Conservation (phyloP, 2,329 filamentous ascomycete species). For the Remersonia thermophila region DNA sequence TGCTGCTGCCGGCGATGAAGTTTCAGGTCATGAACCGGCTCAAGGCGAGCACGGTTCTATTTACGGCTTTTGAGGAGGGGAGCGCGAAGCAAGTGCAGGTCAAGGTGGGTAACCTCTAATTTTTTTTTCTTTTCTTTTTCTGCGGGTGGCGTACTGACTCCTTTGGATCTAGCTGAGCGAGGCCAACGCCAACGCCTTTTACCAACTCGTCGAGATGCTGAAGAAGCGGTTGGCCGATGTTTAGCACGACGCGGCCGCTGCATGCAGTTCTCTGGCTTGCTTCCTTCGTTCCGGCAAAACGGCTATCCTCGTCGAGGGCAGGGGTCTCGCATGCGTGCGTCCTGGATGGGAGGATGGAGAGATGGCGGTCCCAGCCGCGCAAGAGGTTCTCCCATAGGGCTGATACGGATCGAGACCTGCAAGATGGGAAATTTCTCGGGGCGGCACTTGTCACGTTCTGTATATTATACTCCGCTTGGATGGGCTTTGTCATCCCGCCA, state of each 20-base stretch:
- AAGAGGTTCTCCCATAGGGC: too few species aligned
- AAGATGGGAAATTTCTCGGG: not conserved
- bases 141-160: not conserved
- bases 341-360: too few species aligned
- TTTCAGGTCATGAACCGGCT: conserved; percentile 66
- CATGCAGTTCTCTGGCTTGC: not conserved
- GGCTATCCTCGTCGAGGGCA: too few species aligned
- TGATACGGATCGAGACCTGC: too few species aligned
- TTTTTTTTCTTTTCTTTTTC: not conserved
- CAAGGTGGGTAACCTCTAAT: conserved; percentile 34
- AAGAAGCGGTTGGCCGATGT: conserved; percentile 16
- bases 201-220: conserved; percentile 14
- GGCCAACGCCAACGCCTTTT: conserved; percentile 16
- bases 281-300: too few species aligned
- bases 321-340: too few species aligned
- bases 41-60: conserved; percentile 57
- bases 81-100: conserved; percentile 46
- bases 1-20: conserved; percentile 64
- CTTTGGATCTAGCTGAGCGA: conserved; percentile 13
- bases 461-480: conserved; percentile 4
- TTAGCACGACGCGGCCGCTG: conserved; percentile 1
- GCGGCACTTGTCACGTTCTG: conserved; percentile 4
- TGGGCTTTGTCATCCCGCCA: not conserved
- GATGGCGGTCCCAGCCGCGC: too few species aligned
- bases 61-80: conserved; percentile 49